Evolutionary conservation across 345 rosid genomes (phyloP), one percentile per base, ranked within the genome.

Genomic region (Kernera saxatilis): DNA sequence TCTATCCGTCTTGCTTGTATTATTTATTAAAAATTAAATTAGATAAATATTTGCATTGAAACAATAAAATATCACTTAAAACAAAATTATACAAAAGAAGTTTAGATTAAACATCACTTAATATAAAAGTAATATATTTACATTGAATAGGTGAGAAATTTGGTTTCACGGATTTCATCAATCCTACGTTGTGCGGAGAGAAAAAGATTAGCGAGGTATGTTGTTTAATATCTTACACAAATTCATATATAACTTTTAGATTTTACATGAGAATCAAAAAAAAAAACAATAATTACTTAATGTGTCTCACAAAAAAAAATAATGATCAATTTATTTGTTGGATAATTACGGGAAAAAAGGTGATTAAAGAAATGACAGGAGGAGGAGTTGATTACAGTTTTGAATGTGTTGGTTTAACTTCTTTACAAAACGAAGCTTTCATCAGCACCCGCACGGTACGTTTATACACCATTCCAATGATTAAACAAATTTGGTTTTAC

Each of bases 371-470:
- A 60, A 82, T 83, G 77, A 85, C 93, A 4, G 82, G 71, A 5
- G 86, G 83, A 23, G 97, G 93, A 40, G 92, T 84, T 25, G 95
- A 91, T 66, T 91, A 85, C 29, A 82, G 88, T 85, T 91, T 91
- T n/a, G 95, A 88, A 67, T 88, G 95, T 70, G 63, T 91, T 64
- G 94, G 97, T 8, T 62, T 83, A 58, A 72, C 89, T 8, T 83
- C 92, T 0, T 29, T 72, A 5, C 78, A 82, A 86, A 41, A 41
- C 3, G 89, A 84, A 0, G 92, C 92, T 75, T 82, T 88, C 64
- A 55, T 8, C 2, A 80, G 94, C 74, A 84, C 74, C 70, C 78
- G 87, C n/a, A 51, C 53, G 84, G 93, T 40, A 39, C 6, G 30
- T 11, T 9, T 43, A 51, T 5, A 37, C 73, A 49, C 21, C 60